Conservation (phyloP, 2,329 filamentous ascomycete genomes). For the Pestalotiopsis sp. region DNA sequence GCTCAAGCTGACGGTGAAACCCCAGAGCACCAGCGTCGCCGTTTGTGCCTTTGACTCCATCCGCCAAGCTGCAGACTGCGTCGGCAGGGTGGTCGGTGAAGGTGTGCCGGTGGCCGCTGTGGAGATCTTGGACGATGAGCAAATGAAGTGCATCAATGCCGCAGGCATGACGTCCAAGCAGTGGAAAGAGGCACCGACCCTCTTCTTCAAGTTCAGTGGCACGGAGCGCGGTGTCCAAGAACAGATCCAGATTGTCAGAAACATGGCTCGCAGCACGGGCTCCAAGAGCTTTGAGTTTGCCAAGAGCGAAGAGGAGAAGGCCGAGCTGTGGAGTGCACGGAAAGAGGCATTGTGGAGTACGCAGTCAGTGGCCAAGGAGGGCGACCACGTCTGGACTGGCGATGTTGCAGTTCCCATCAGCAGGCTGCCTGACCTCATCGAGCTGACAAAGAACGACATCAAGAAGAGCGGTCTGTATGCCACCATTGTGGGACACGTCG, state of each 20-base stretch:
- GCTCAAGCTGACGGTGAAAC: constrained; percentile 74
- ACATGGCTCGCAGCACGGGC: constrained; percentile 46
- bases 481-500: constrained; percentile 72
- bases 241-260: constrained; percentile 57
- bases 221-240: constrained; percentile 73
- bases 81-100: constrained; percentile 70
- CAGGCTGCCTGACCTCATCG: constrained; percentile 73
- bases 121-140: constrained; percentile 79
- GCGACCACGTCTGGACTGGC: constrained; percentile 82
- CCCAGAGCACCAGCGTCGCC: constrained; percentile 74
- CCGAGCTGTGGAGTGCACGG: constrained; percentile 79
- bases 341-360: constrained; percentile 86
- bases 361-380: constrained; percentile 65
- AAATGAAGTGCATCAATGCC: constrained; percentile 64
- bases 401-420: constrained; percentile 86
- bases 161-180: constrained; percentile 58
- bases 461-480: constrained; percentile 58
- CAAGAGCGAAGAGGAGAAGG: constrained; percentile 67
- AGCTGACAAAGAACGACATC: constrained; percentile 71
- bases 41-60: constrained; percentile 54
- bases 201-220: constrained; percentile 74
- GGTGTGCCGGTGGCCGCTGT: constrained; percentile 78
- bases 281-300: constrained; percentile 80
- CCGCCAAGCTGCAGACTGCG: constrained; percentile 70
- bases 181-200: constrained; percentile 67